Percentiles rank a stretch among this genome's conserved stretches.
Conservation (phyloP, 2,329 filamentous ascomycete genomes). For the Calcarisporium arbuscula region DNA sequence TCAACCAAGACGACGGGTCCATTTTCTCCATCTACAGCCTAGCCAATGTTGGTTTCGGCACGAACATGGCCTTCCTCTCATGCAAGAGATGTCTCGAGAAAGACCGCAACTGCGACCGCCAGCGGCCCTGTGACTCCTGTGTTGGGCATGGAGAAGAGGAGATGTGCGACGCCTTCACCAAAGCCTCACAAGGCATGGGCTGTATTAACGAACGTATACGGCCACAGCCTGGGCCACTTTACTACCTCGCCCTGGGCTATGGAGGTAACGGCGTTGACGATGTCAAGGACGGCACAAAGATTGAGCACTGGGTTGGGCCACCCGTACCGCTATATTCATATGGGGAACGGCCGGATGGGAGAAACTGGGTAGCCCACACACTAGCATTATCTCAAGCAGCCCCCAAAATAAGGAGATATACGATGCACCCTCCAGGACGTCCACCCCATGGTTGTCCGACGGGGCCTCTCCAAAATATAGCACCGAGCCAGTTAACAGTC, state of each 20-base stretch:
- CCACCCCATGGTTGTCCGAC: too few species aligned
- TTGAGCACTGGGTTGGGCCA: conserved; percentile 21
- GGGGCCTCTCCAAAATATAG: too few species aligned
- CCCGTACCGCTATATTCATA: conserved; percentile 10
- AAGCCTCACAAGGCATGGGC: conserved; percentile 7
- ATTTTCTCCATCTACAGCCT: conserved; percentile 21
- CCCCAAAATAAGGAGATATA: too few species aligned
- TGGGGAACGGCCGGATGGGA: too few species aligned
- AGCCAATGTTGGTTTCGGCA: conserved; percentile 24
- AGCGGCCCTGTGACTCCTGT: conserved; percentile 32
- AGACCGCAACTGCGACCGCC: conserved; percentile 25
- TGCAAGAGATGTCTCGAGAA: conserved; percentile 18
- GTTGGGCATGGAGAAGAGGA: conserved; percentile 4
- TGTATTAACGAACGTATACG: conserved; percentile 12
- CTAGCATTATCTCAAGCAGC: too few species aligned
- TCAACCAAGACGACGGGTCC: conserved; percentile 2
- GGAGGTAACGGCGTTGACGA: conserved; percentile 21
- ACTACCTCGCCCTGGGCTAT: conserved; percentile 27
- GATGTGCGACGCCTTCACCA: conserved; percentile 11
- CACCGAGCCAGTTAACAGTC: too few species aligned
- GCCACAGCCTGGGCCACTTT: conserved; percentile 19
- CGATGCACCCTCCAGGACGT: too few species aligned
- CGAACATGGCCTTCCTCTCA: conserved; percentile 16
- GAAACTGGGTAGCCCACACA: too few species aligned
- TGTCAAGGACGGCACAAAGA: conserved; percentile 14